Evolutionary conservation across 2,329 filamentous ascomycete species (phyloP).

Genomic region (Didymella exigua): DNA sequence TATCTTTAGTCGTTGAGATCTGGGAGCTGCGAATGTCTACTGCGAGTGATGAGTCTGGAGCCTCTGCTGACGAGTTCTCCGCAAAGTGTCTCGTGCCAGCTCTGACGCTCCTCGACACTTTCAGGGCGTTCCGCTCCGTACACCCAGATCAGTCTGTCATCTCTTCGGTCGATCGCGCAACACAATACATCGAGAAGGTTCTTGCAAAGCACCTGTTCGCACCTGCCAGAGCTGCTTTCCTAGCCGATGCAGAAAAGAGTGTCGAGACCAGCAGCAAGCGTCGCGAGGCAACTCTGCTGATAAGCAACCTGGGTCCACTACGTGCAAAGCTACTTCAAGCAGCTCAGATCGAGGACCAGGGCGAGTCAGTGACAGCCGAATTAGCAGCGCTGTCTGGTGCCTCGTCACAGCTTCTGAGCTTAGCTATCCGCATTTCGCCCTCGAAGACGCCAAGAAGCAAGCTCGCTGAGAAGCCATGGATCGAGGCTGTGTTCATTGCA

Average conservation of each 20-base stretch:
- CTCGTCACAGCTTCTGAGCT: slow-evolving; percentile 46
- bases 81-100: slow-evolving; percentile 45
- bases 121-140: slow-evolving; percentile 15
- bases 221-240: slow-evolving; percentile 48
- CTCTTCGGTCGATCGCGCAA: slow-evolving; percentile 15
- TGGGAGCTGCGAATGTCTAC: slow-evolving; percentile 45
- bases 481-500: slow-evolving; percentile 49
- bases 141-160: neutral
- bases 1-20: slow-evolving; percentile 35
- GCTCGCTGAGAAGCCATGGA: slow-evolving; percentile 51
- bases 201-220: slow-evolving; percentile 52
- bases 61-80: slow-evolving; percentile 46
- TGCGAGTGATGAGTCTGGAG: slow-evolving; percentile 31
- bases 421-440: slow-evolving; percentile 50
- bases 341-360: slow-evolving; percentile 38
- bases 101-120: slow-evolving; percentile 32
- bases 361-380: slow-evolving; percentile 28
- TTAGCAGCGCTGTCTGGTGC: slow-evolving; percentile 33
- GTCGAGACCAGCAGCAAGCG: neutral
- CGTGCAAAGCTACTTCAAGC: slow-evolving; percentile 40
- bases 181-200: slow-evolving; percentile 41
- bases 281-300: slow-evolving; percentile 24
- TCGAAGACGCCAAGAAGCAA: slow-evolving; percentile 49
- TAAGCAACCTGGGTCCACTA: slow-evolving; percentile 32
- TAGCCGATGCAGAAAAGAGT: slow-evolving; percentile 23